These are phyloP conservation scores for Alternaria viburni DNA, from an alignment of 2,329 filamentous ascomycete species.

Conservation along the genomic window DNA sequence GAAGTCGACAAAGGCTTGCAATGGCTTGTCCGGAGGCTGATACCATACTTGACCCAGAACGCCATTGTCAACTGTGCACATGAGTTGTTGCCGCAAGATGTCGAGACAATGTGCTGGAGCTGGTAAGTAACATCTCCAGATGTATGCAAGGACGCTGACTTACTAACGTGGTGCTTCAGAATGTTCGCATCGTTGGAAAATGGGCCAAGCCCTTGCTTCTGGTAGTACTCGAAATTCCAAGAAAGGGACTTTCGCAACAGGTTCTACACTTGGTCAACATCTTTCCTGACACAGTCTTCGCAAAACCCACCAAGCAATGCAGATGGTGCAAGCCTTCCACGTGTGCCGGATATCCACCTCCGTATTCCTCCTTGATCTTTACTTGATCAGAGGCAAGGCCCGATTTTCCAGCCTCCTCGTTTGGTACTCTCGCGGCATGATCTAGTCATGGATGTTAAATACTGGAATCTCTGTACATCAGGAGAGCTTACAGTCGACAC, in stretches of 20 bases:
- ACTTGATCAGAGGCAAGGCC: constrained; percentile 64
- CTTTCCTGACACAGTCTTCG: background rate
- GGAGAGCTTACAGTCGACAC: constrained; percentile 56
- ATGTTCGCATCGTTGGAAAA: constrained; percentile 63
- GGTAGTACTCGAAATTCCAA: constrained; percentile 67
- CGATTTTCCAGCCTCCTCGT: constrained; percentile 55
- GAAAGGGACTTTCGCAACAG: constrained; percentile 64
- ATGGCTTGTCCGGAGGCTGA: constrained; percentile 54
- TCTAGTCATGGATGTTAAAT: constrained; percentile 14
- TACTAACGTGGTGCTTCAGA: constrained; percentile 64
- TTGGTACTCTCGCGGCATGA: constrained; percentile 55
- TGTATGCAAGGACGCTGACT: constrained; percentile 33
- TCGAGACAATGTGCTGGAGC: constrained; percentile 63
- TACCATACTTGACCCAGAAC: constrained; percentile 69
- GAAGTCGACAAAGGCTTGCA: constrained; percentile 66
- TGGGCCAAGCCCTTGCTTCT: constrained; percentile 56
- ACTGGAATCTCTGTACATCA: background rate
- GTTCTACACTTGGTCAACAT: constrained; percentile 51
- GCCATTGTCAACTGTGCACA: constrained; percentile 67
- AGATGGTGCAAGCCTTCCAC: constrained; percentile 64
- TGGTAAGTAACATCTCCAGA: background rate
- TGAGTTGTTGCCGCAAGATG: constrained; percentile 66
- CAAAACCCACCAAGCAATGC: constrained; percentile 59
- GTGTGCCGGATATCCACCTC: constrained; percentile 65
- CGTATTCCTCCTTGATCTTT: constrained; percentile 62